Evolutionary conservation across 176 grass and related monocot genomes (phyloP), one percentile per base, ranked within the genome.

Genomic region (Phoenix roebelenii): DNA sequence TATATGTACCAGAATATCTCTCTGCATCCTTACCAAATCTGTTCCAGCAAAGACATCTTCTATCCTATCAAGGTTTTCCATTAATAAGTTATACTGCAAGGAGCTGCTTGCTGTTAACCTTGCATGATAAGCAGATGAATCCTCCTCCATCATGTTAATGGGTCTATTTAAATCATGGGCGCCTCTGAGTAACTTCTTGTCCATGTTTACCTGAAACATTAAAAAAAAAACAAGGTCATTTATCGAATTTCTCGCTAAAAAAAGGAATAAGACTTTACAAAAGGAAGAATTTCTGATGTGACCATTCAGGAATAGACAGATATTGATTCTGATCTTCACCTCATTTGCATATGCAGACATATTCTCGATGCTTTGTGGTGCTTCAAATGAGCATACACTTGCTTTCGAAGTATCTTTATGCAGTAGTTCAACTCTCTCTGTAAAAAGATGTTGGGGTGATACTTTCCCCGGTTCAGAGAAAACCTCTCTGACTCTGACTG

Each of bases 41-140:
- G 78, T 62, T 51, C 55, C 74, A 29, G 24, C 75, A 74, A 90
- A 84, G 26, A 85, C 84, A 32, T 55, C 75, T 64, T 90, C 80
- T 61, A 90, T 49, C 12, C 50, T 72, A 48, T 77, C 26, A 52
- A 90, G 66, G 55, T 90, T 88, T 66, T 96, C 77, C 77, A 96
- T 90, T 55, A 96, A 22, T 23, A 96, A 60, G 7, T 54, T 60
- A 29, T 82, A 74, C 72, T 89, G 56, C 24, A 69, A 63, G 58
- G 59, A 54, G 28, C 35, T 52, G 18, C 73, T 73, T 52, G 54
- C 64, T 57, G 35, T 23, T 23, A 57, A 32, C 5, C 17, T 79
- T 55, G 80, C 61, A 64, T 75, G 51, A 82, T 51, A 65, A 61
- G 12, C 32, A 64, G 71, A 54, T 24, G 67, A 60, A 50, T 66